Evolutionary conservation across 2,329 filamentous ascomycete species (phyloP).

Genomic region (Aspergillus proliferans): DNA sequence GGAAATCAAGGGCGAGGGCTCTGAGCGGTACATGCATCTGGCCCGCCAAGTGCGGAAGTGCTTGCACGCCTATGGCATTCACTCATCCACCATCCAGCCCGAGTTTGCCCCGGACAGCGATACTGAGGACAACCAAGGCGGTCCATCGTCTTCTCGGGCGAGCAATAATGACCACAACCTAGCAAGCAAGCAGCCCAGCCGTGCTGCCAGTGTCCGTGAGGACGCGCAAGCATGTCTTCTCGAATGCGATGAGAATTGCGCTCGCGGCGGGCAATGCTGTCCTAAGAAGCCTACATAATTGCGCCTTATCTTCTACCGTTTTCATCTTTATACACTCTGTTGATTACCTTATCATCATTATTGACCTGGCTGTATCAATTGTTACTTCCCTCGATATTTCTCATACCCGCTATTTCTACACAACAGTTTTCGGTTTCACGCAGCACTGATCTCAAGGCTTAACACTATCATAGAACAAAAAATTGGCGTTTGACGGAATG

Average conservation of each 20-base stretch:
- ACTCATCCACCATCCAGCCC: conserved; percentile 94
- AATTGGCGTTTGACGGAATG: not conserved
- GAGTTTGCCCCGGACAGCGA: conserved; percentile 55
- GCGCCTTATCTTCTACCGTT: not conserved
- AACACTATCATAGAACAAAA: not conserved
- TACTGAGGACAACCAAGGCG: conserved; percentile 20
- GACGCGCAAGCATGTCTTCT: conserved; percentile 39
- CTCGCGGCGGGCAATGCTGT: conserved; percentile 37
- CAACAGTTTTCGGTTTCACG: conserved; percentile 10
- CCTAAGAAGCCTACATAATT: conserved; percentile 25
- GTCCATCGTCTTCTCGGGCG: conserved; percentile 16
- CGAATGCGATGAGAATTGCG: conserved; percentile 43
- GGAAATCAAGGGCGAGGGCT: conserved; percentile 74
- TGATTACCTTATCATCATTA: conserved; percentile 2
- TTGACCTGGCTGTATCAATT: conserved; percentile 1
- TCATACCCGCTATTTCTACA: conserved; percentile 2
- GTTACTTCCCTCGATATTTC: conserved; percentile 1
- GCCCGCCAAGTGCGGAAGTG: conserved; percentile 77
- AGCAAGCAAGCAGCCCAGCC: conserved; percentile 23
- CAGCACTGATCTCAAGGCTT: conserved; percentile 10
- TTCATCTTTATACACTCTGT: conserved; percentile 1
- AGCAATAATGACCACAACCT: conserved; percentile 9
- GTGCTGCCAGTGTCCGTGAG: conserved; percentile 31
- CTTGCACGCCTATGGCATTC: conserved; percentile 91
- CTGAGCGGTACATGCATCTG: conserved; percentile 80